These are phyloP conservation scores for Lactarius trivialis DNA, from an alignment of 768 basidiomycete genomes.

Conservation along the genomic window DNA sequence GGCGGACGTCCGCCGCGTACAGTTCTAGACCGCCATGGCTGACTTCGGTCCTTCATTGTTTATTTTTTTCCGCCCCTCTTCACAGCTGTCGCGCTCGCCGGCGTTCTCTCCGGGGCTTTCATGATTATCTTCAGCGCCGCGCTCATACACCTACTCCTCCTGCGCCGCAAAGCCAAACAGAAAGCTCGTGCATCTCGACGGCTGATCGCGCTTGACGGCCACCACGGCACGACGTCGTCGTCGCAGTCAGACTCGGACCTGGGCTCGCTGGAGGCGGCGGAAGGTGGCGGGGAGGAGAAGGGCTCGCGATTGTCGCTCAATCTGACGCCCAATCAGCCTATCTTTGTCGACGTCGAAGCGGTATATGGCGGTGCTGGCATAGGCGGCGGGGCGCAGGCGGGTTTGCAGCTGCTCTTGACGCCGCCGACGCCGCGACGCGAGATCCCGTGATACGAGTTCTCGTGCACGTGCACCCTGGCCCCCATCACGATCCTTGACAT, in stretches of 20 bases:
- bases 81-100: conserved; percentile 6
- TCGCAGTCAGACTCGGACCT: conserved; percentile 4
- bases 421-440: conserved; percentile 16
- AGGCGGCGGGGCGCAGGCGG: conserved; percentile 2
- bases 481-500: no score
- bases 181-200: neutral
- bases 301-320: conserved; percentile 11
- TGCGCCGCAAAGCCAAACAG: conserved; percentile 6
- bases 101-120: conserved; percentile 6
- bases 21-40: neutral
- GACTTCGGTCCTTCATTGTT: neutral
- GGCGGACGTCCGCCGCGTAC: neutral
- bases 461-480: neutral
- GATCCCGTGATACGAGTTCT: neutral
- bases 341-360: conserved; percentile 19
- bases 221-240: neutral
- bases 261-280: neutral
- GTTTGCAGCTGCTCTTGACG: conserved; percentile 19
- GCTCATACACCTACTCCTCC: conserved; percentile 5
- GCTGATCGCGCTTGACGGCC: neutral
- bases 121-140: neutral
- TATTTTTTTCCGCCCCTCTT: no score
- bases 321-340: conserved; percentile 16
- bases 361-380: neutral
- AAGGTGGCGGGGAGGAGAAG: neutral